Evolutionary conservation across 192 early-diverging fungal species (phyloP).

Genomic region (Chytriomyces sp.): DNA sequence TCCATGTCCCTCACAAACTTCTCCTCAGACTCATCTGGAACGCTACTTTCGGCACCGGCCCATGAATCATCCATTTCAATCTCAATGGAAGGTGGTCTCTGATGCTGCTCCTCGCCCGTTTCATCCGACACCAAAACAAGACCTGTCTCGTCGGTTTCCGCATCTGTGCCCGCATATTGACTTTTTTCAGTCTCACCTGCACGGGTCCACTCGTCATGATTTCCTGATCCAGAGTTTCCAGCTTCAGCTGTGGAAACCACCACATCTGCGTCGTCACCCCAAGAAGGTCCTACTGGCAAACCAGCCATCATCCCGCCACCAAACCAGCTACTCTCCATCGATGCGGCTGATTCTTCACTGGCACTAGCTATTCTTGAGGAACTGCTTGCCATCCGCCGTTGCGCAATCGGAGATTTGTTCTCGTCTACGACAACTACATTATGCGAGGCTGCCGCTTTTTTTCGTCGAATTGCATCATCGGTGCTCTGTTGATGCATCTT

Average conservation of each 20-base stretch:
- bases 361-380: not conserved
- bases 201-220: not conserved
- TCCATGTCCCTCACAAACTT: conserved; percentile 35
- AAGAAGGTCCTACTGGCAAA: too few relatives aligned
- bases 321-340: not conserved
- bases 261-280: too few relatives aligned
- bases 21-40: conserved; percentile 2
- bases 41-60: conserved; percentile 14
- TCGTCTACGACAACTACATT: too few relatives aligned
- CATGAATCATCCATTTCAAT: conserved; percentile 28
- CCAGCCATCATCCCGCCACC: not conserved
- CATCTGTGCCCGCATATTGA: not conserved
- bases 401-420: not conserved
- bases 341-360: not conserved
- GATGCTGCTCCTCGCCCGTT: not conserved
- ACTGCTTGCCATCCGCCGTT: not conserved
- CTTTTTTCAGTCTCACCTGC: not conserved
- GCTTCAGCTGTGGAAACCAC: not conserved
- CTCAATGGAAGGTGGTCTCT: conserved; percentile 1
- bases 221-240: not conserved
- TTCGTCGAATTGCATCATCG: not conserved
- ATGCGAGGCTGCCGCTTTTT: not conserved
- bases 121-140: not conserved
- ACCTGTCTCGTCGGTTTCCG: not conserved
- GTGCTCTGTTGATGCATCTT: not conserved